A percentile compares a stretch with the other conserved stretches of the same genome.
phyloP scores from a whole-genome alignment of 164 flowering plant genomes.

The Stephania cephalantha region DNA sequence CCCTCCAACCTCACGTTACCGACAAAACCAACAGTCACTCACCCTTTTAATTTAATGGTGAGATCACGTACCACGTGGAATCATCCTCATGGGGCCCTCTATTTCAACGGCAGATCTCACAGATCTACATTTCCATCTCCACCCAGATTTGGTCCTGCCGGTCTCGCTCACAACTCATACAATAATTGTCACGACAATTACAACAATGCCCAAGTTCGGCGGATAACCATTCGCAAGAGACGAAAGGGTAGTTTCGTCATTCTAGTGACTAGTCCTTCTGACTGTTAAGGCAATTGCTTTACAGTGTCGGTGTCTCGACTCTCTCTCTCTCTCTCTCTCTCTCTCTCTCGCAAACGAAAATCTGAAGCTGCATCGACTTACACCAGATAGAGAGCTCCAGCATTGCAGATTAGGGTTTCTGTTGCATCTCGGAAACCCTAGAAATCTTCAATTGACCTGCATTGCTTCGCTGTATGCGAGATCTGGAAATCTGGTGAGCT shows the following conservation, averaged over 20 bases:
- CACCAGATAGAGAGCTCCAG: not conserved
- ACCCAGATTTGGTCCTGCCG: not conserved
- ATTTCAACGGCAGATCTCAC: not conserved
- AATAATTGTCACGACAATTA: too few relatives aligned
- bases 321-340: too few relatives aligned
- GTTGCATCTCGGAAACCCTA: not conserved
- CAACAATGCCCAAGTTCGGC: too few relatives aligned
- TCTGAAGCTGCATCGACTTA: not conserved
- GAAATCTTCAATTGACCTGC: not conserved
- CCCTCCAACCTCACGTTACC: too few relatives aligned
- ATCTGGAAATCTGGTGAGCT: not conserved
- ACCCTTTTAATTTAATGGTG: not conserved
- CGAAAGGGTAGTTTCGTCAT: too few relatives aligned
- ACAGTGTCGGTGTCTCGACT: conserved; percentile 9
- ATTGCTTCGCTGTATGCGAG: not conserved
- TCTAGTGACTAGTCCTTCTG: not conserved
- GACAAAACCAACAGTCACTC: too few relatives aligned
- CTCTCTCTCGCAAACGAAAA: not conserved
- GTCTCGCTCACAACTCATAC: too few relatives aligned
- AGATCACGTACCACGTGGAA: not conserved
- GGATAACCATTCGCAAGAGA: too few relatives aligned
- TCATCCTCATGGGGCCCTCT: not conserved
- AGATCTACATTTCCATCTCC: not conserved
- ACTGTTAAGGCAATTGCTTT: not conserved
- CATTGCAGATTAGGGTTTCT: not conserved